A percentile compares a stretch with the other conserved stretches of the same genome.
phyloP scores from a whole-genome alignment of 106 monocot genomes.

The Apostasia ramifera region DNA sequence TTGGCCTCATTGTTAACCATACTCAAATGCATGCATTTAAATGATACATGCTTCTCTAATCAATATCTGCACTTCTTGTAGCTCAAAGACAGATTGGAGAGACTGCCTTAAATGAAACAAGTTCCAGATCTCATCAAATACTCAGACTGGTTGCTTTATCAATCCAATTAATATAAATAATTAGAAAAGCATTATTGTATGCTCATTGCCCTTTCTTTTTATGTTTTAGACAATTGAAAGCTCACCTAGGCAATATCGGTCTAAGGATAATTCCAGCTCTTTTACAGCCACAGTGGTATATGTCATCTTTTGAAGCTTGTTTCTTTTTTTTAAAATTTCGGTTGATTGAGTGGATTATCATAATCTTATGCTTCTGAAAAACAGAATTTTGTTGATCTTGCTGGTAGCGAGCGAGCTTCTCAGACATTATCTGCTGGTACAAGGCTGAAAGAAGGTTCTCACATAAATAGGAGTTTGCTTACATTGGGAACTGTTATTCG shows the following conservation, averaged over 20 bases:
- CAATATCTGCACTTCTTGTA: conserved; percentile 15
- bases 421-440: conserved; percentile 52
- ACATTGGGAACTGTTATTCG: conserved; percentile 70
- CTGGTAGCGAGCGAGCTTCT: conserved; percentile 73
- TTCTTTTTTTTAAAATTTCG: neutral
- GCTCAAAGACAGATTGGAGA: conserved; percentile 72
- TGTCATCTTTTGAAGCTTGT: neutral
- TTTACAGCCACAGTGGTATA: conserved; percentile 64
- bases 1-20: neutral
- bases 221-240: conserved; percentile 53
- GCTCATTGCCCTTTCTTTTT: neutral
- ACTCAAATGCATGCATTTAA: neutral
- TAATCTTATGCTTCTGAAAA: conserved; percentile 6
- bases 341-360: neutral
- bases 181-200: neutral
- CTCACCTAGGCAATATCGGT: conserved; percentile 25
- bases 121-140: conserved; percentile 85
- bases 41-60: neutral
- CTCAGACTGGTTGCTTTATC: conserved; percentile 49
- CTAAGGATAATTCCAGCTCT: conserved; percentile 30
- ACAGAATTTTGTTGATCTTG: conserved; percentile 78
- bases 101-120: conserved; percentile 65
- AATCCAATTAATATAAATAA: neutral
- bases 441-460: conserved; percentile 73
- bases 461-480: conserved; percentile 72